Conservation (phyloP, 139 green algal species). For the Tetraselmis chui region DNA sequence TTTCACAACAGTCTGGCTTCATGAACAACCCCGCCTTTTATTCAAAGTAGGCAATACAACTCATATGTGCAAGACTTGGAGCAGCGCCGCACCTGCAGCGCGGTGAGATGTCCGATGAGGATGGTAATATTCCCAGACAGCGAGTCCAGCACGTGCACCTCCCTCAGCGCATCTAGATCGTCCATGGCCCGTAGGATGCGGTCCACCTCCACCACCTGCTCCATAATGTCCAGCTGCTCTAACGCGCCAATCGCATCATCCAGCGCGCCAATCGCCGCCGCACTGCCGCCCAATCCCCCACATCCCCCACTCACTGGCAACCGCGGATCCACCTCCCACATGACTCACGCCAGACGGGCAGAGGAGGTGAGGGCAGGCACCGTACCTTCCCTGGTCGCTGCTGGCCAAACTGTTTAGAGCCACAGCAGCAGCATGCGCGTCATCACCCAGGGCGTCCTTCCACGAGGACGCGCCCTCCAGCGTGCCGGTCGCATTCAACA, state of each 20-base stretch:
- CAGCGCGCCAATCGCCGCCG: background rate
- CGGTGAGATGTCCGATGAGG: background rate
- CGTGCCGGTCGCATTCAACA: background rate
- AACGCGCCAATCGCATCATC: background rate
- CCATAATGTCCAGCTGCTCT: background rate
- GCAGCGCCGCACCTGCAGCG: background rate
- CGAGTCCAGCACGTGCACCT: background rate
- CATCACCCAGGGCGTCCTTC: background rate
- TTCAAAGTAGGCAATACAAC: too few relatives aligned
- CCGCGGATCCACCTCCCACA: too few relatives aligned
- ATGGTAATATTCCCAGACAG: background rate
- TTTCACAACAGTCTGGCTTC: too few relatives aligned
- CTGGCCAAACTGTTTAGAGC: background rate
- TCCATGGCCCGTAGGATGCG: background rate
- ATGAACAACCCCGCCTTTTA: too few relatives aligned
- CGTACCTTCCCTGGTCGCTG: background rate
- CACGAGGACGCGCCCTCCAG: background rate
- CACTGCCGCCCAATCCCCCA: background rate
- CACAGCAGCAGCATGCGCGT: background rate
- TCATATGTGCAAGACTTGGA: too few relatives aligned
- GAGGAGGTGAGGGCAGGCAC: too few relatives aligned
- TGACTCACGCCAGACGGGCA: too few relatives aligned
- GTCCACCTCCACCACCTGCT: background rate
- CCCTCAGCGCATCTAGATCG: background rate
- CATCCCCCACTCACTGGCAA: too few relatives aligned